Evolutionary conservation across 1,139 yeast genomes (phyloP).

Genomic region (Diutina catenulata): DNA sequence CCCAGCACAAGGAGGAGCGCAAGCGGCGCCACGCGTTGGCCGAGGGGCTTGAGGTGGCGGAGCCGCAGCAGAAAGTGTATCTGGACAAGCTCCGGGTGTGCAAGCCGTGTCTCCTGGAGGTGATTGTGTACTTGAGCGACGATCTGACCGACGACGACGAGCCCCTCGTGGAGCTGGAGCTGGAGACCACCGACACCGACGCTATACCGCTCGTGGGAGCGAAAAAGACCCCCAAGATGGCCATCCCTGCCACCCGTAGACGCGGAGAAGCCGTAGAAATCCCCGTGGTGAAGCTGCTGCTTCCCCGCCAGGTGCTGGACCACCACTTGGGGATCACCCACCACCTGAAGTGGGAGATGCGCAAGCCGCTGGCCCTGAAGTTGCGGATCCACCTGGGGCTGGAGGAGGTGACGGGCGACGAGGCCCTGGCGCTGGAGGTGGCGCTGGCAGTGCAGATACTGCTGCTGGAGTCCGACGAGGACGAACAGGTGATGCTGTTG

Average conservation of each 20-base stretch:
- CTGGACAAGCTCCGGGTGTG: slow-evolving; percentile 72
- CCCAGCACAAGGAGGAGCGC: slow-evolving; percentile 43
- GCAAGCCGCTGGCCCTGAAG: slow-evolving; percentile 3
- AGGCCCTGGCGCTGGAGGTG: not conserved
- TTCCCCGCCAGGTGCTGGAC: slow-evolving; percentile 4
- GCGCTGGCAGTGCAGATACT: not conserved
- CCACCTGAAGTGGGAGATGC: not conserved
- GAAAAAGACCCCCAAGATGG: slow-evolving; percentile 65
- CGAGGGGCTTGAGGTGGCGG: not conserved
- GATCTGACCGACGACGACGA: slow-evolving; percentile 16
- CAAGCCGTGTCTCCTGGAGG: slow-evolving; percentile 63
- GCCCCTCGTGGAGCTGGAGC: not conserved
- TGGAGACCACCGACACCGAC: not conserved
- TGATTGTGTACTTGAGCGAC: slow-evolving; percentile 54
- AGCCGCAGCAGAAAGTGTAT: slow-evolving; percentile 17
- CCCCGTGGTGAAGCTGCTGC: slow-evolving; percentile 21
- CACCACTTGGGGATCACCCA: not conserved
- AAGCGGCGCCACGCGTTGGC: slow-evolving; percentile 6
- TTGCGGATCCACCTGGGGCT: not conserved
- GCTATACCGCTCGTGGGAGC: slow-evolving; percentile 3
- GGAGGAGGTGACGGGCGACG: not conserved
- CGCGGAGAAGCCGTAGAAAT: slow-evolving; percentile 68
- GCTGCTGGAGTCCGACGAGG: slow-evolving; percentile 20
- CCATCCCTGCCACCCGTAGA: slow-evolving; percentile 70
- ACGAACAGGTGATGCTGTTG: slow-evolving; percentile 41